Percentiles rank a stretch among this genome's conserved stretches.
Evolutionary conservation across 352 stramenopile species (phyloP).

Genomic region (Plasmopara halstedii): DNA sequence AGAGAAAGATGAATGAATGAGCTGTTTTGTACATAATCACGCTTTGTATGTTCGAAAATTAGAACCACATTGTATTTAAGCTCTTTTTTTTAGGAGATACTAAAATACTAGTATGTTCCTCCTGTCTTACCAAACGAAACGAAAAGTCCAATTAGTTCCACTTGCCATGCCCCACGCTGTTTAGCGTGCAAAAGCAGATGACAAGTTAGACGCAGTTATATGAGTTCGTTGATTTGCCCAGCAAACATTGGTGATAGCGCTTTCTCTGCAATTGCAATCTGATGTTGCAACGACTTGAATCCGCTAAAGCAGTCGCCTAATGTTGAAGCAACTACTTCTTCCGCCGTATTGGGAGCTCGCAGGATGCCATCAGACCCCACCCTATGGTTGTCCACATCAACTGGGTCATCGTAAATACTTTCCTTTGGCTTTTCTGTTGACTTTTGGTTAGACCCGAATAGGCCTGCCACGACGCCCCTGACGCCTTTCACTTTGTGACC

Average conservation of each 20-base stretch:
- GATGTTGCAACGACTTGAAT: constrained; percentile 19
- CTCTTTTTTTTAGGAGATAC: too few relatives aligned
- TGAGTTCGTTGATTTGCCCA: constrained; percentile 3
- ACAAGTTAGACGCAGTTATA: neutral
- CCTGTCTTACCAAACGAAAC: too few relatives aligned
- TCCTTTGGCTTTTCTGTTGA: neutral
- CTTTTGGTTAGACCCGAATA: constrained; percentile 6
- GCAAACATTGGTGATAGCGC: constrained; percentile 14
- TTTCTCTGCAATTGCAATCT: constrained; percentile 18
- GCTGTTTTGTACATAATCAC: too few relatives aligned
- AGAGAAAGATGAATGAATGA: too few relatives aligned
- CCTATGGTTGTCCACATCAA: neutral
- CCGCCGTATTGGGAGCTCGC: constrained; percentile 18
- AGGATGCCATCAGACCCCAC: constrained; percentile 13
- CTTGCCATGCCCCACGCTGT: too few relatives aligned
- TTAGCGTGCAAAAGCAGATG: too few relatives aligned
- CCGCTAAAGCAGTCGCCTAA: constrained; percentile 19
- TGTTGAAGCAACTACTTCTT: constrained; percentile 20
- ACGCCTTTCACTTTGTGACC: constrained; percentile 4
- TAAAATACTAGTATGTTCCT: too few relatives aligned
- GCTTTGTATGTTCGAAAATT: too few relatives aligned
- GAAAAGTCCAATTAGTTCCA: too few relatives aligned
- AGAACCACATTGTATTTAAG: too few relatives aligned
- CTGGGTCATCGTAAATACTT: constrained; percentile 1
- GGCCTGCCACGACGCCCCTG: constrained; percentile 4